These are phyloP conservation scores for Botryosphaeria dothidea DNA, from an alignment of 2,329 filamentous ascomycete genomes.

Conservation along the genomic window DNA sequence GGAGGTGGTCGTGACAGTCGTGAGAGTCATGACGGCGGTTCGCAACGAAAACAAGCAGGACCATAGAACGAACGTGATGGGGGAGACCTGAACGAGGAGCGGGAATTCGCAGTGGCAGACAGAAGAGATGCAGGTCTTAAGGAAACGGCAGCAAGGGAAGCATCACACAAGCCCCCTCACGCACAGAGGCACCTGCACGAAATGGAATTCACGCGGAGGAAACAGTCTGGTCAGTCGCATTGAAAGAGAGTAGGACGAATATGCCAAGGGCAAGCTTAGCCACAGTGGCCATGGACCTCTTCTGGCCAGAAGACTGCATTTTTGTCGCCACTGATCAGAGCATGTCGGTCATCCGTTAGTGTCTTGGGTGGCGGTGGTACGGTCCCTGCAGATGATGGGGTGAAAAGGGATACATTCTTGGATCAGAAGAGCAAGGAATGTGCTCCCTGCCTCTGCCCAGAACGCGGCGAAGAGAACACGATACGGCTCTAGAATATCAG, in stretches of 20 bases:
- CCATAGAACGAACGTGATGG: conserved; percentile 16
- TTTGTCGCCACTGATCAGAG: neutral
- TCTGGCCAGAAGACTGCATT: conserved; percentile 15
- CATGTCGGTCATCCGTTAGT: neutral
- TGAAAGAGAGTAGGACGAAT: conserved; percentile 11
- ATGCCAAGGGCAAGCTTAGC: conserved; percentile 2
- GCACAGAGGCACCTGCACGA: neutral
- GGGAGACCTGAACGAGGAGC: neutral
- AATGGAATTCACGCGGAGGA: conserved; percentile 13
- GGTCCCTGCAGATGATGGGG: conserved; percentile 12
- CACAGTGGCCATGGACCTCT: neutral
- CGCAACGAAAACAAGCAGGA: neutral
- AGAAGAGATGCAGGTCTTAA: conserved; percentile 16
- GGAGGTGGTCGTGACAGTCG: neutral
- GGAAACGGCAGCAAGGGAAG: conserved; percentile 13
- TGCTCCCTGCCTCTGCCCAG: conserved; percentile 3
- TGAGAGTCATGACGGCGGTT: conserved; percentile 10
- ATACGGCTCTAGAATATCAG: neutral
- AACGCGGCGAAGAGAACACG: neutral
- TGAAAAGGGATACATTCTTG: conserved; percentile 17
- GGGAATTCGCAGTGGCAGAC: neutral
- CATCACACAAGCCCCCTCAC: neutral
- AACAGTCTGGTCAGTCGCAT: conserved; percentile 4
- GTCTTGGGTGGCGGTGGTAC: conserved; percentile 15
- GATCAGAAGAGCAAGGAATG: conserved; percentile 9